Conservation (phyloP, 2,329 filamentous ascomycete species). For the Exophiala oligosperma region DNA sequence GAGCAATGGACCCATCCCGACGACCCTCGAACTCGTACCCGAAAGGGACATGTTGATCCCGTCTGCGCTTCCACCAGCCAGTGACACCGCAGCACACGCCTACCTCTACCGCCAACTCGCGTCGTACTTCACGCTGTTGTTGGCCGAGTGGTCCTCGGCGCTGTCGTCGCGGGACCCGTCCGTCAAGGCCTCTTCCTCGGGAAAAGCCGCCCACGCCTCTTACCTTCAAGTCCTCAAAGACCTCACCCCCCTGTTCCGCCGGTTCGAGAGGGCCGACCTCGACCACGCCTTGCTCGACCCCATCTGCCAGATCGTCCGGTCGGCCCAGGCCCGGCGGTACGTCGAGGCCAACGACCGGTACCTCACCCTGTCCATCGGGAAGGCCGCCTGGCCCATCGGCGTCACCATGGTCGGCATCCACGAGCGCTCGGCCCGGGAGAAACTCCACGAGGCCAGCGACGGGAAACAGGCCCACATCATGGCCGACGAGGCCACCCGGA, state of each 20-base stretch:
- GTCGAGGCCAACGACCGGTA: slow-evolving; percentile 97
- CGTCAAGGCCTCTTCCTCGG: slow-evolving; percentile 71
- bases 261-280: slow-evolving; percentile 78
- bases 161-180: slow-evolving; percentile 60
- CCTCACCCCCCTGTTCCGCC: slow-evolving; percentile 85
- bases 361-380: slow-evolving; percentile 86
- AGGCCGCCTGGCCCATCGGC: slow-evolving; percentile 97
- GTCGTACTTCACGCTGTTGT: slow-evolving; percentile 95
- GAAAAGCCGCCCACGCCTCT: slow-evolving; percentile 76
- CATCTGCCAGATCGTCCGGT: slow-evolving; percentile 86
- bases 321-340: slow-evolving; percentile 86
- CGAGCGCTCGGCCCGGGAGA: slow-evolving; percentile 92
- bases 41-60: slow-evolving; percentile 88
- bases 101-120: slow-evolving; percentile 85
- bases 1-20: slow-evolving; percentile 80
- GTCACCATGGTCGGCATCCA: slow-evolving; percentile 99
- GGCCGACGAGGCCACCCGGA: slow-evolving; percentile 92
- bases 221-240: slow-evolving; percentile 88
- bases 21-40: slow-evolving; percentile 73
- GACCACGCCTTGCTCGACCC: slow-evolving; percentile 76
- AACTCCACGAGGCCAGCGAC: slow-evolving; percentile 75
- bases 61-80: slow-evolving; percentile 55
- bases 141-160: slow-evolving; percentile 81
- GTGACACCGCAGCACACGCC: slow-evolving; percentile 64
- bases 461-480: slow-evolving; percentile 90